A percentile compares a stretch with the other conserved stretches of the same genome.
These are phyloP conservation scores for Fraxinus cuspidata DNA, from an alignment of 257 asterid species.

Conservation along the genomic window DNA sequence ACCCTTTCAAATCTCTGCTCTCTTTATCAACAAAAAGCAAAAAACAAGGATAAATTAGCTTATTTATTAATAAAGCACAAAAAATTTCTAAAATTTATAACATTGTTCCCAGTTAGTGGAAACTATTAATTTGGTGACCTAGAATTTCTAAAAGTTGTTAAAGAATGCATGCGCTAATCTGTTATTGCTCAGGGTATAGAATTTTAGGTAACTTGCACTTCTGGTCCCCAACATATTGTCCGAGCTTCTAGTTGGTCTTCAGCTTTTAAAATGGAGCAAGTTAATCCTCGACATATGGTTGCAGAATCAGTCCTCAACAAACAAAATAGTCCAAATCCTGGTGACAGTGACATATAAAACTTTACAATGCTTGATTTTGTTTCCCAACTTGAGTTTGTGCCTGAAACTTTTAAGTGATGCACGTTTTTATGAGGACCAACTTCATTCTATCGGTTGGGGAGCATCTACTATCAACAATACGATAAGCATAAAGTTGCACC, in stretches of 20 bases:
- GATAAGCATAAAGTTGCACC: too few relatives aligned
- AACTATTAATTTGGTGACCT: too few relatives aligned
- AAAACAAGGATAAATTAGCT: background rate
- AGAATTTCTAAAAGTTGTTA: background rate
- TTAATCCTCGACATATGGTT: background rate
- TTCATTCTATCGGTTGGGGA: background rate
- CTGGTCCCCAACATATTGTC: background rate
- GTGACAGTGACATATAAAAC: background rate
- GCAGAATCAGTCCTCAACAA: background rate
- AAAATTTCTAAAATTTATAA: too few relatives aligned
- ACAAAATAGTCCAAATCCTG: background rate
- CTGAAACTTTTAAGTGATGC: background rate
- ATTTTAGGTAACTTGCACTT: background rate
- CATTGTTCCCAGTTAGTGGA: background rate
- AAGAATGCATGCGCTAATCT: background rate
- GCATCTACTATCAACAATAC: background rate
- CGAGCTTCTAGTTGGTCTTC: background rate
- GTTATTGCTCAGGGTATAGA: background rate
- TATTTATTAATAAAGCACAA: background rate
- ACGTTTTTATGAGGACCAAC: background rate
- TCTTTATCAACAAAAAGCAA: slow-evolving; percentile 39
- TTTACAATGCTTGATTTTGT: too few relatives aligned
- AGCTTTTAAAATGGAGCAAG: background rate
- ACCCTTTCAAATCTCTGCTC: slow-evolving; percentile 94
- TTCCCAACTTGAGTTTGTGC: background rate